phyloP scores from a whole-genome alignment of 129 eudicot species.

The Centaurea solstitialis region DNA sequence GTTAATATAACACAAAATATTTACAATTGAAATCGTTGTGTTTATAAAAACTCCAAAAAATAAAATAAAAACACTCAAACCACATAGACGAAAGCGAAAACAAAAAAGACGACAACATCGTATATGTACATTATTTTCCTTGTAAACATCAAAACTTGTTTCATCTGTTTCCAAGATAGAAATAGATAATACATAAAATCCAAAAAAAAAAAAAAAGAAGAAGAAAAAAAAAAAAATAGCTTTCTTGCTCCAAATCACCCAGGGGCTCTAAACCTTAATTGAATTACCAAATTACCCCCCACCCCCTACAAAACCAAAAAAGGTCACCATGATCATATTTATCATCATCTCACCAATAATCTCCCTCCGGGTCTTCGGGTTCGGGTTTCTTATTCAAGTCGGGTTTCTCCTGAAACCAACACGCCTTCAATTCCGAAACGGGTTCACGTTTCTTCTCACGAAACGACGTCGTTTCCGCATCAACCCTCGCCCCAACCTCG shows the following conservation, averaged over 20 bases:
- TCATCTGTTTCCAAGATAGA: constrained; percentile 37
- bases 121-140: constrained; percentile 41
- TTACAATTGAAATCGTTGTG: too few relatives aligned
- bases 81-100: not conserved
- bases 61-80: not conserved
- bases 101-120: constrained; percentile 5
- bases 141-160: constrained; percentile 43
- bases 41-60: not conserved
- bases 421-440: constrained; percentile 29
- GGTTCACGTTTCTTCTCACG: not conserved
- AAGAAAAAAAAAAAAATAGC: not conserved
- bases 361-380: constrained; percentile 70
- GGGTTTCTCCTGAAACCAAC: constrained; percentile 73
- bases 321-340: not conserved
- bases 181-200: constrained; percentile 18
- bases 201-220: not conserved
- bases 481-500: constrained; percentile 89
- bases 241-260: constrained; percentile 1
- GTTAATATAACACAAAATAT: too few relatives aligned
- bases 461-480: constrained; percentile 41
- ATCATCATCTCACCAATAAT: constrained; percentile 42
- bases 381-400: constrained; percentile 84
- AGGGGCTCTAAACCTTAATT: not conserved
- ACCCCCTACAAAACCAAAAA: not conserved
- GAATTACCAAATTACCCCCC: constrained; percentile 3